These are phyloP conservation scores for Lathyrus tuberosus DNA, from an alignment of 306 rosid species.

Conservation along the genomic window DNA sequence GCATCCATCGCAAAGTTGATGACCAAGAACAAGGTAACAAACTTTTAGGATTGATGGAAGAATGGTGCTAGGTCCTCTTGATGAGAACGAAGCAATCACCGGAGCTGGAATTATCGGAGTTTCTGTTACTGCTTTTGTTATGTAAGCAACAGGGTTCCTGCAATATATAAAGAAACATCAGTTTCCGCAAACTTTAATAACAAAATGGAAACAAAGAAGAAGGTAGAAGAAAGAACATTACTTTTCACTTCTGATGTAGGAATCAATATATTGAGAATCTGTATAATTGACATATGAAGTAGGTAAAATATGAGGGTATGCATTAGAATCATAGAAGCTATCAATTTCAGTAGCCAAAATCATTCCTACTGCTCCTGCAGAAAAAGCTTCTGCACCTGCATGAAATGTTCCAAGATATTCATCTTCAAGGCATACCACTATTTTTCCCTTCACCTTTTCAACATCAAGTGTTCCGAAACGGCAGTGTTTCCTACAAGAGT, in stretches of 20 bases:
- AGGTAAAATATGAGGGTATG: conserved; percentile 56
- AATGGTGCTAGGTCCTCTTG: conserved; percentile 62
- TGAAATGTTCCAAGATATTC: conserved; percentile 25
- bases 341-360: conserved; percentile 46
- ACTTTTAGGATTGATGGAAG: conserved; percentile 63
- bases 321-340: conserved; percentile 39
- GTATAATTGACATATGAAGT: conserved; percentile 51
- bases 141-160: conserved; percentile 60
- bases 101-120: conserved; percentile 57
- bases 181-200: not conserved
- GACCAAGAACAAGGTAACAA: not conserved
- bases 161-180: not conserved
- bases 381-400: conserved; percentile 40
- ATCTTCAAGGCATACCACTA: conserved; percentile 54
- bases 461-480: conserved; percentile 52
- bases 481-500: conserved; percentile 47
- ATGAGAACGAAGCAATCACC: conserved; percentile 62
- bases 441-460: conserved; percentile 58
- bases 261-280: conserved; percentile 47
- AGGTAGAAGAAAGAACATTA: conserved; percentile 31
- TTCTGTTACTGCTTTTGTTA: conserved; percentile 49
- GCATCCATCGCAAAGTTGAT: not conserved
- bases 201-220: not conserved
- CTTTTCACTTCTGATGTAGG: conserved; percentile 56
- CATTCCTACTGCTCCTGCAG: conserved; percentile 66